These are phyloP conservation scores for Suillus spraguei DNA, from an alignment of 768 basidiomycete genomes.

Conservation along the genomic window DNA sequence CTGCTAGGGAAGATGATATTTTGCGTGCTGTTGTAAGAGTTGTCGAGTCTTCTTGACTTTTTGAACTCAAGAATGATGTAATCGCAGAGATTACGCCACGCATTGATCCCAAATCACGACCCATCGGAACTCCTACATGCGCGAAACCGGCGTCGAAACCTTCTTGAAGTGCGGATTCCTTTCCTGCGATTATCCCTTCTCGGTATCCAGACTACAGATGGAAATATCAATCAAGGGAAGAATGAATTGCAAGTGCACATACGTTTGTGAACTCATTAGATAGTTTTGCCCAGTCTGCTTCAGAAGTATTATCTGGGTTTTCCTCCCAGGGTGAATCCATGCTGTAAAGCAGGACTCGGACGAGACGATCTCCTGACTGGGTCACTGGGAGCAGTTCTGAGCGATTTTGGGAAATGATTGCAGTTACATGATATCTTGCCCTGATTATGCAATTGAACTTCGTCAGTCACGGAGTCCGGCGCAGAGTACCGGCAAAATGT, in stretches of 20 bases:
- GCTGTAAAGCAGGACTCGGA: not conserved
- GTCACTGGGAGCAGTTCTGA: too few species aligned
- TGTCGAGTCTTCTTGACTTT: constrained; percentile 7
- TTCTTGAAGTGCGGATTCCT: constrained; percentile 81
- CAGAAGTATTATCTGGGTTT: constrained; percentile 36
- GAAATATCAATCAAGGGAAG: constrained; percentile 6
- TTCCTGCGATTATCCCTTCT: constrained; percentile 95
- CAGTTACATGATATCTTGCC: too few species aligned
- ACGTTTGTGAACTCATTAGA: constrained; percentile 75
- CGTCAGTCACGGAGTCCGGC: too few species aligned
- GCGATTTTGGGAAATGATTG: too few species aligned
- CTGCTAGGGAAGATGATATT: constrained; percentile 57
- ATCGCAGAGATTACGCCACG: constrained; percentile 73
- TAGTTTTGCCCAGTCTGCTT: constrained; percentile 70
- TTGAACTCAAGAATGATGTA: constrained; percentile 53
- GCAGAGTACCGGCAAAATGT: too few species aligned
- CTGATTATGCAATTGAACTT: too few species aligned
- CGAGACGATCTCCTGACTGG: not conserved
- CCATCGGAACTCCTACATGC: constrained; percentile 67
- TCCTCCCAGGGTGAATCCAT: constrained; percentile 66
- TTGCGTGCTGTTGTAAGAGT: constrained; percentile 48
- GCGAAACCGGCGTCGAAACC: constrained; percentile 92
- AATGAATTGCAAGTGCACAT: constrained; percentile 20
- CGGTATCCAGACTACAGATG: constrained; percentile 80
- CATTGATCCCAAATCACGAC: constrained; percentile 74